phyloP scores from a whole-genome alignment of 352 stramenopile species.

The Pythium grandisporangium region DNA sequence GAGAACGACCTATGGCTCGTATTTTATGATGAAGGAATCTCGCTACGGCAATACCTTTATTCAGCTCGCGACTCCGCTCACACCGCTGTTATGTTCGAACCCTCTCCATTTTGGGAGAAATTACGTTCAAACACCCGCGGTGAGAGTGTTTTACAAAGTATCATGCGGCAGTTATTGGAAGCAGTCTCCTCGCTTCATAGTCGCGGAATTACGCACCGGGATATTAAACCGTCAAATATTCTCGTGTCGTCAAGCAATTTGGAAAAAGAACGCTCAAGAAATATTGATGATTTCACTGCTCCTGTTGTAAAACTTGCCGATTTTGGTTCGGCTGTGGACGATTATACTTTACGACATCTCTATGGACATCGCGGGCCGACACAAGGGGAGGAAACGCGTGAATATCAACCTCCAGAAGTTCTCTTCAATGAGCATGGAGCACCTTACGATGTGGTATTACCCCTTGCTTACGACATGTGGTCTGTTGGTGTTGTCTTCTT shows the following conservation, averaged over 20 bases:
- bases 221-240: slow-evolving; percentile 80
- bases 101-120: slow-evolving; percentile 73
- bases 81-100: slow-evolving; percentile 48
- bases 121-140: slow-evolving; percentile 40
- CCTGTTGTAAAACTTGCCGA: slow-evolving; percentile 71
- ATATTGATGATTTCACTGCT: background rate
- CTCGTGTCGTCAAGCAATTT: slow-evolving; percentile 21
- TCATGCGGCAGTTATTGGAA: slow-evolving; percentile 91
- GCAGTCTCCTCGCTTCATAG: slow-evolving; percentile 85
- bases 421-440: slow-evolving; percentile 46
- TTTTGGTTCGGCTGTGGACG: slow-evolving; percentile 83
- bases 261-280: background rate
- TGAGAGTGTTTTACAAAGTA: slow-evolving; percentile 80
- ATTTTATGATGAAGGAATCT: slow-evolving; percentile 86
- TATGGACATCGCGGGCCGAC: slow-evolving; percentile 69
- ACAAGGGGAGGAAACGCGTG: slow-evolving; percentile 88
- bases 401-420: slow-evolving; percentile 94
- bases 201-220: slow-evolving; percentile 87
- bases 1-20: slow-evolving; percentile 90
- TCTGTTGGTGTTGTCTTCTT: slow-evolving; percentile 93
- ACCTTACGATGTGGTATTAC: slow-evolving; percentile 48
- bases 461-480: slow-evolving; percentile 86
- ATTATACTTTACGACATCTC: slow-evolving; percentile 63
- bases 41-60: slow-evolving; percentile 84
- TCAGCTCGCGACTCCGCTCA: slow-evolving; percentile 33